A percentile compares a stretch with the other conserved stretches of the same genome.
Conservation (phyloP, 116 monocot genomes). For the Posidonia oceanica region DNA sequence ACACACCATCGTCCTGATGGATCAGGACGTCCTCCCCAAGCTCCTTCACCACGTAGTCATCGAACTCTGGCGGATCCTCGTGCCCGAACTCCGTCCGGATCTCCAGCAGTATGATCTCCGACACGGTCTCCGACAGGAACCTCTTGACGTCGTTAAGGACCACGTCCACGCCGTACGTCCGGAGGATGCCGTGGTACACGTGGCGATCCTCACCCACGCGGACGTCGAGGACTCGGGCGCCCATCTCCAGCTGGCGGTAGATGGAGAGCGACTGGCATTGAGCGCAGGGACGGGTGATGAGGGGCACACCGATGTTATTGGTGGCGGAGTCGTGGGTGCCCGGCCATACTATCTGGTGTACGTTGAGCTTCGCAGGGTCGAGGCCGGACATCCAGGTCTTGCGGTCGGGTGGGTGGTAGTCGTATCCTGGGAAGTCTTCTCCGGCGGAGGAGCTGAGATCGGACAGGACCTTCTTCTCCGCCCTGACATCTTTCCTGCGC, state of each 20-base stretch:
- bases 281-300: slow-evolving; percentile 55
- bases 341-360: slow-evolving; percentile 46
- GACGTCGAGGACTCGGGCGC: slow-evolving; percentile 46
- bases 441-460: slow-evolving; percentile 20
- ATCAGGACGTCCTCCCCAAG: slow-evolving; percentile 36
- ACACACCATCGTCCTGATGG: slow-evolving; percentile 39
- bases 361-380: slow-evolving; percentile 17
- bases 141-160: slow-evolving; percentile 29
- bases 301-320: slow-evolving; percentile 48
- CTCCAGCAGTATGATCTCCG: slow-evolving; percentile 49
- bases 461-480: slow-evolving; percentile 31
- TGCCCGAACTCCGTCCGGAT: slow-evolving; percentile 60
- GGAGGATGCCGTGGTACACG: slow-evolving; percentile 52
- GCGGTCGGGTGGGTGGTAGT: slow-evolving; percentile 41
- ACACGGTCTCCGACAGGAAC: slow-evolving; percentile 34
- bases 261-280: slow-evolving; percentile 62
- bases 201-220: slow-evolving; percentile 38
- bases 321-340: slow-evolving; percentile 88
- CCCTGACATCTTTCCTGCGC: slow-evolving; percentile 25
- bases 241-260: slow-evolving; percentile 49
- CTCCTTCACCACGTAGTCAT: slow-evolving; percentile 25
- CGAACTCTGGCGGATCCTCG: slow-evolving; percentile 42
- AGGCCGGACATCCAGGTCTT: slow-evolving; percentile 59
- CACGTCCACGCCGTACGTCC: slow-evolving; percentile 36
- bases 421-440: slow-evolving; percentile 44